These are phyloP conservation scores for Metschnikowia reukaufii DNA, from an alignment of 805 yeast genomes.

Conservation along the genomic window DNA sequence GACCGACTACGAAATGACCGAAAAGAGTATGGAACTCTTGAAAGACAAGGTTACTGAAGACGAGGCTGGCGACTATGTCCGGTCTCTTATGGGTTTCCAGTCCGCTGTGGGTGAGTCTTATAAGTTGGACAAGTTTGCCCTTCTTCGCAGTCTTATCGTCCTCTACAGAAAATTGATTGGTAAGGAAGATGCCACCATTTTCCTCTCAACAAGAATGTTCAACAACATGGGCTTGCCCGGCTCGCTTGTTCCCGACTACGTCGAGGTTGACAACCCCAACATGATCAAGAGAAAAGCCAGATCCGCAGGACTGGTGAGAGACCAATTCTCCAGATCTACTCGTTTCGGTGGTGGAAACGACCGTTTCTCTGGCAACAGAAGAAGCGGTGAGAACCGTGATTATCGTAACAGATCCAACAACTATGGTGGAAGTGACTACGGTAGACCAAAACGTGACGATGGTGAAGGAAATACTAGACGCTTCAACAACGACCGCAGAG, in stretches of 20 bases:
- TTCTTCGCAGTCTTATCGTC: conserved; percentile 13
- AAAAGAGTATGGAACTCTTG: conserved; percentile 29
- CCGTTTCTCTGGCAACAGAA: conserved; percentile 7
- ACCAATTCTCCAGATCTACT: conserved; percentile 8
- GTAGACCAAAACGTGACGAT: background rate
- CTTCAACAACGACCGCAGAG: background rate
- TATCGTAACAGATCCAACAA: conserved; percentile 5
- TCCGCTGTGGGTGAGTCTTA: conserved; percentile 23
- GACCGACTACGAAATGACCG: conserved; percentile 38
- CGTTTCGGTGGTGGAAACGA: conserved; percentile 10
- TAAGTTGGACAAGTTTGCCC: conserved; percentile 11
- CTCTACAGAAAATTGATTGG: conserved; percentile 13
- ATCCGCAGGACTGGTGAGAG: conserved; percentile 9
- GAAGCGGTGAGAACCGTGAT: conserved; percentile 5
- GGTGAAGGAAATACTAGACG: background rate
- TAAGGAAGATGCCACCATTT: conserved; percentile 12
- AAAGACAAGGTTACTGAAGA: conserved; percentile 21
- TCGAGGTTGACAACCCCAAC: conserved; percentile 17
- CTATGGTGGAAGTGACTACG: conserved; percentile 3
- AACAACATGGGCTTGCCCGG: conserved; percentile 18
- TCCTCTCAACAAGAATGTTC: conserved; percentile 13
- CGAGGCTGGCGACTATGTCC: conserved; percentile 26
- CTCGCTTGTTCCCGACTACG: conserved; percentile 17
- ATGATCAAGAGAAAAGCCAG: conserved; percentile 10
- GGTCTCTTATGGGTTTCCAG: conserved; percentile 30